Base-by-base conservation (phyloP, 257 asterid species). In the Lycium barbarum region DNA sequence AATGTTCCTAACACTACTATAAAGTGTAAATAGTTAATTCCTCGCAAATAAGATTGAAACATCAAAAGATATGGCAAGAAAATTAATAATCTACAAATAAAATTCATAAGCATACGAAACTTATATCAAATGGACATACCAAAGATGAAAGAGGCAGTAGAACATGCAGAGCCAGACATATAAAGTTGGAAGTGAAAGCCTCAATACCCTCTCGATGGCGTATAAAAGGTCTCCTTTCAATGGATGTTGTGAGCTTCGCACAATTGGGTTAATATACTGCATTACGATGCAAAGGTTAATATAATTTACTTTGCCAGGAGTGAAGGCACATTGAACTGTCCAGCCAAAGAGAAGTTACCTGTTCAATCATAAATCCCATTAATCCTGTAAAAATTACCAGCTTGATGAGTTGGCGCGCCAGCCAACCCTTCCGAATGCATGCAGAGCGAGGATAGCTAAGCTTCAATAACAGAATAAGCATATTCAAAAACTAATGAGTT, bases 81-180 rank as follows among this genome's bases (percentile, higher is more conserved):
- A 74, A 61, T 11, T 12, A 49, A 12, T 74, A 9, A 74, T 47
- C 81, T 22, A 74, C 22, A 49, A 47, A 74, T 22, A 12, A 47
- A 72, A 13, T 74, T 0, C 43, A 13, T 49, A 74, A 22, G 81
- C 62, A 74, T 6, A 49, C 62, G 12, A 51, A 22, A 49, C 7
- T 22, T 40, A 63, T 66, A 78, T 55, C 73, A 81, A 87, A 71
- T 81, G 74, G 84, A 79, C 95, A 43, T 92, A 97, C 99, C 99
- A 97, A 79, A 97, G 96, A 89, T 97, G 99, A 88, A 95, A 97
- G 87, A 94, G 88, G 88, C 99, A 91, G 87, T 97, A 97, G 88
- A 97, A 95, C 99, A 95, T 94, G 96, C 99, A 97, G 88, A 97
- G 98, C 99, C 99, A 97, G 87, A 97, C 98, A 40, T 97, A 97